Conservation (phyloP, 2,329 filamentous ascomycete species). For the Teratosphaeria destructans region DNA sequence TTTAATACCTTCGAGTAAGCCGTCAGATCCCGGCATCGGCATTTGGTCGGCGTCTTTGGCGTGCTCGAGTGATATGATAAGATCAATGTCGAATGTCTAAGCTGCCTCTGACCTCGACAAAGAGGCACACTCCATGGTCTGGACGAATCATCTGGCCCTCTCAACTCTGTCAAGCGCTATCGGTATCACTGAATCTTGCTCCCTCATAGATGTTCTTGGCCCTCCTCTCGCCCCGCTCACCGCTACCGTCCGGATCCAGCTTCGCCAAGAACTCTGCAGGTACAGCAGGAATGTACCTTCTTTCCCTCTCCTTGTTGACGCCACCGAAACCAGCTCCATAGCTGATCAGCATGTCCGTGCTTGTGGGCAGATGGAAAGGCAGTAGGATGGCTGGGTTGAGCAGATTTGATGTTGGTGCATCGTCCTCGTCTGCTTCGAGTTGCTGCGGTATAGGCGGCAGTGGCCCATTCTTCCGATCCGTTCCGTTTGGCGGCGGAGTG, state of each 20-base stretch:
- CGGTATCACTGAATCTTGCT: slow-evolving; percentile 20
- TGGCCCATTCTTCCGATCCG: not conserved
- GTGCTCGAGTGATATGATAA: not conserved
- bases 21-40: slow-evolving; percentile 1
- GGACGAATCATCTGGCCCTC: not conserved
- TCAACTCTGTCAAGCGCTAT: not conserved
- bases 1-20: not conserved
- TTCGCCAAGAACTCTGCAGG: slow-evolving; percentile 87
- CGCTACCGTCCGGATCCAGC: slow-evolving; percentile 50
- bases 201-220: slow-evolving; percentile 23
- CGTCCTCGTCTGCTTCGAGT: slow-evolving; percentile 44
- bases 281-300: slow-evolving; percentile 92
- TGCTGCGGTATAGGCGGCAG: slow-evolving; percentile 12
- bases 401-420: slow-evolving; percentile 63
- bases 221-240: slow-evolving; percentile 13
- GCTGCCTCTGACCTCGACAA: too few species aligned
- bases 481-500: not conserved
- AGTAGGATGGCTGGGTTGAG: slow-evolving; percentile 86
- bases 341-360: slow-evolving; percentile 92
- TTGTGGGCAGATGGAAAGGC: slow-evolving; percentile 88
- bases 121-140: too few species aligned
- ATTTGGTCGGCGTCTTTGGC: not conserved
- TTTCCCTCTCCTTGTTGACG: slow-evolving; percentile 77
- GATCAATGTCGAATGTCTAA: too few species aligned
- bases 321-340: slow-evolving; percentile 94